Evolutionary conservation across 306 rosid genomes (phyloP).

Genomic region (Prunus dulcis): DNA sequence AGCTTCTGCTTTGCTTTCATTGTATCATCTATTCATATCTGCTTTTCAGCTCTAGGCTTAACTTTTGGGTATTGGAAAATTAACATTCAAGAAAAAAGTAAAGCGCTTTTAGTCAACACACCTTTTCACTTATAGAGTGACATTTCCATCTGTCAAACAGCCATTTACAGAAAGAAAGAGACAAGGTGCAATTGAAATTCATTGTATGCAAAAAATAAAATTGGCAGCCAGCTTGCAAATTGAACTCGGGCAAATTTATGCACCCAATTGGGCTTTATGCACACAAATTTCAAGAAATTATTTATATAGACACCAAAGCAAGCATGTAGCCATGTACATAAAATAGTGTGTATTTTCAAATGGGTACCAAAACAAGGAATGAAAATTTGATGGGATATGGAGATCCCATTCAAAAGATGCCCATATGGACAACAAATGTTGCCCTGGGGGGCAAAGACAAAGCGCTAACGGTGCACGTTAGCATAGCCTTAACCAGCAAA

Average conservation of each 20-base stretch:
- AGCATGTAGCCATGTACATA: not conserved
- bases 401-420: slow-evolving; percentile 15
- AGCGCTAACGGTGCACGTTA: slow-evolving; percentile 25
- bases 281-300: not conserved
- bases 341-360: slow-evolving; percentile 2
- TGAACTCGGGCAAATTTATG: not conserved
- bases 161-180: not conserved
- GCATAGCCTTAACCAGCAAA: slow-evolving; percentile 20
- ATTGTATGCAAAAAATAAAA: not conserved
- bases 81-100: not conserved
- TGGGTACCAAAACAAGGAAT: slow-evolving; percentile 15
- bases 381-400: not conserved
- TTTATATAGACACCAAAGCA: not conserved
- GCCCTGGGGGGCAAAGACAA: slow-evolving; percentile 2
- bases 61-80: not conserved
- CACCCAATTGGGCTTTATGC: not conserved
- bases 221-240: not conserved
- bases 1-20: slow-evolving; percentile 9
- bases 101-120: not conserved
- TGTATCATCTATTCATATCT: not conserved
- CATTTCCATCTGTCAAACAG: not conserved
- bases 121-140: not conserved
- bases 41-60: not conserved
- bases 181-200: slow-evolving; percentile 1
- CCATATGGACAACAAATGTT: not conserved